Evolutionary conservation across 2,329 filamentous ascomycete genomes (phyloP), one percentile per base, ranked within the genome.

Genomic region (Herpomyces periplanetae): DNA sequence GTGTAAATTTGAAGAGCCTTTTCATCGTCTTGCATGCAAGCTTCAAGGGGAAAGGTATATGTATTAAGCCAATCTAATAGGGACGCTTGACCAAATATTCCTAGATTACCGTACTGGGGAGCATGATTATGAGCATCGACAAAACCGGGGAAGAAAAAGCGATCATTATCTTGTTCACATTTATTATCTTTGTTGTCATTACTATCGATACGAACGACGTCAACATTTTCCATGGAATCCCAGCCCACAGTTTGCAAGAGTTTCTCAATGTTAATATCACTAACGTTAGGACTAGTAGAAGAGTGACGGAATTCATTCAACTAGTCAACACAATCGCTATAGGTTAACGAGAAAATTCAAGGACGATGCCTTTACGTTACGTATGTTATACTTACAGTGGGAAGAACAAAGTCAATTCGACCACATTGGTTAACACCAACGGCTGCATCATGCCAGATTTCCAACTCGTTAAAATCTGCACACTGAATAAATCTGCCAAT

Each of bases 81-180:
- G 0, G 75, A 88, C 0, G 66, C 62, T 27, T 73, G 80, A 31
- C 80, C 80, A 34, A 91, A 91, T 26, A 96, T 61, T 23, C 80
- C 80, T 1, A 57, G 55, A 33, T 96, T 96, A 22, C 75, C 71
- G 31, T 87, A 88, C 41, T 96, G 80, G 0, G 73, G 54, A 5
- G 80, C 80, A 35, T 96, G 80, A 22, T 87, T 64, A 36, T 96
- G 80, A 1, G 80, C 87, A 37, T 96, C 75, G 24, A 80, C 57
- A 32, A 75, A 71, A 4, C 66, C 66, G 0, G 66, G 66, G 29
- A 80, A 75, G 43, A 68, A 71, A 41, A 75, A 75, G 21, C 63
- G 50, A 15, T 41, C 41, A 47, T 29, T 1, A 37, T 25, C 32
- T 43, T 28, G 15, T 37, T 31, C 26, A 39, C 24, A 32, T 39